phyloP scores from a whole-genome alignment of 768 basidiomycete species.

The Hydnomerulius pinastri region DNA sequence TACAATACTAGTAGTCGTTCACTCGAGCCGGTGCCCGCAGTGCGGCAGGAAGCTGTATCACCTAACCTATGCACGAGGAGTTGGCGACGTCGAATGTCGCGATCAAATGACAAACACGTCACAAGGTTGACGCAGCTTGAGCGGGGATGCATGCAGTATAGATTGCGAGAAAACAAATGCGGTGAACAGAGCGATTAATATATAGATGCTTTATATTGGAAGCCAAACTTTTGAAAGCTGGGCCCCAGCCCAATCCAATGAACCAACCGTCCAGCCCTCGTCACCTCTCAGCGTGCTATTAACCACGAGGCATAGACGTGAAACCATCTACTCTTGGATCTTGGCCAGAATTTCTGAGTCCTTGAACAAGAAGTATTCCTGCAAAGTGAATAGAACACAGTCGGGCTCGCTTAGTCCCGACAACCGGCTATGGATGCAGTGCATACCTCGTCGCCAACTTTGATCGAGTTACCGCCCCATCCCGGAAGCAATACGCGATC shows the following conservation, averaged over 20 bases:
- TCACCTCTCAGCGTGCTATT: background rate
- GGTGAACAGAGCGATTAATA: conserved; percentile 24
- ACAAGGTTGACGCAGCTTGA: conserved; percentile 12
- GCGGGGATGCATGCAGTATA: conserved; percentile 29
- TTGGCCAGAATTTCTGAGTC: conserved; percentile 95
- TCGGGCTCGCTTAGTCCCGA: background rate
- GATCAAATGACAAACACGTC: background rate
- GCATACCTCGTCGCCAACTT: conserved; percentile 94
- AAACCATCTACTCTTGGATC: conserved; percentile 76
- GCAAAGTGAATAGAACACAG: too few species aligned
- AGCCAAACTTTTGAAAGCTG: conserved; percentile 8
- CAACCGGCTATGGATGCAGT: background rate
- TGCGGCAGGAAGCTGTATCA: background rate
- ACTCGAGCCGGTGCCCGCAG: background rate
- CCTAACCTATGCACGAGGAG: background rate
- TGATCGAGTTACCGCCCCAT: conserved; percentile 96
- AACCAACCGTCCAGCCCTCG: conserved; percentile 1
- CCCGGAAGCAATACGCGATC: conserved; percentile 93
- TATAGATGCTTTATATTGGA: conserved; percentile 11
- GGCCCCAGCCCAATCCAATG: background rate
- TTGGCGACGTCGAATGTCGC: background rate
- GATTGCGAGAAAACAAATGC: conserved; percentile 24
- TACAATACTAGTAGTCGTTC: too few species aligned
- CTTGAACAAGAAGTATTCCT: conserved; percentile 97
- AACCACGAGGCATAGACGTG: background rate